Base-by-base conservation (phyloP, 768 basidiomycete genomes). In the Boletus rubescentipes region DNA sequence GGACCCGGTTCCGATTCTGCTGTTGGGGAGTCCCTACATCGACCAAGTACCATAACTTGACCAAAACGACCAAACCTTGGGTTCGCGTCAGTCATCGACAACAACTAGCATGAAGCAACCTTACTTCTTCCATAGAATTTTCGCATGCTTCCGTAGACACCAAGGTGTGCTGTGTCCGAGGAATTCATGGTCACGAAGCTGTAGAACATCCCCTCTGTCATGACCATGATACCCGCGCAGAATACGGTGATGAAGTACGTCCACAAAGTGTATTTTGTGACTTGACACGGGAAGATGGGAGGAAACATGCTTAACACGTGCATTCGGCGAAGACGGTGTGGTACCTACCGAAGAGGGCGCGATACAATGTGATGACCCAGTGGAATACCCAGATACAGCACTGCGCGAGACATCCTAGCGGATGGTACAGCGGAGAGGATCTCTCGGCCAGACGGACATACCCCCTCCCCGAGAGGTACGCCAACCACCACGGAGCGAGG, bases 361-460 rank as follows among this genome's bases (percentile, higher is more conserved):
- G 47, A 46, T 67, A 66, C 0, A 59, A 26, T 0, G 57, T 53
- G 36, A 62, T 41, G 4, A 53, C 48, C 63, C 60, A 67, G 26
- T 66, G 65, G 26, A 67, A 53, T 9, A 62, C 63, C 65, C 65
- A 67, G 16, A 61, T 34, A 21, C 47, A 60, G 31, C 63, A 67
- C 37, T 67, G 66, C 0, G 55, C n/a, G 10, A 66, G 57, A 45
- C 65, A 67, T 31, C 65, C 65, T 0, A 63, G 18, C 0, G 65
- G 63, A 49, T 67, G 66, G 15, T 67, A 63, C 32, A 65, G 14
- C 6, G 61, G 32, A 16, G 66, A 65, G 14, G 63, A 62, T 14
- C 11, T 21, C 21, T 65, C 58, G 0, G 63, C 54, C 16, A 66
- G 51, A 21, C 53, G 63, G 38, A 67, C 46, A 15, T 66, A 67